Percentiles rank a stretch among this genome's conserved stretches.
Evolutionary conservation across 163 green algal species (phyloP).

Genomic region (Chlorella variabilis): DNA sequence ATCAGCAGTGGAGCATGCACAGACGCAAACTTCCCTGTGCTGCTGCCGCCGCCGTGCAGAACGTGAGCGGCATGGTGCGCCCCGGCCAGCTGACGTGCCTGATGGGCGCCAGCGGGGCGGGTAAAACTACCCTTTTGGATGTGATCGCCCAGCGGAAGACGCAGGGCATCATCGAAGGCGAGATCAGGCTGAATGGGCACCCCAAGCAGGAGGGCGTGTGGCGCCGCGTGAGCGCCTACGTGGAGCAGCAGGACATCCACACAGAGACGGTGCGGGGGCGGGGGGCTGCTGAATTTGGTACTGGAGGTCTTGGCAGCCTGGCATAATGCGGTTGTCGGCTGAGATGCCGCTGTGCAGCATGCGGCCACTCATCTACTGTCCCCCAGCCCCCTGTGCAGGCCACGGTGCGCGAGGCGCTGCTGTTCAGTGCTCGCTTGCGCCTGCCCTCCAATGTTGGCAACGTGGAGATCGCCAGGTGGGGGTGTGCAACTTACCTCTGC

Average conservation of each 20-base stretch:
- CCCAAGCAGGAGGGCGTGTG: slow-evolving; percentile 56
- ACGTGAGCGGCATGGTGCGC: slow-evolving; percentile 70
- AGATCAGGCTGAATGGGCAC: slow-evolving; percentile 69
- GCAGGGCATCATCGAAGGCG: slow-evolving; percentile 62
- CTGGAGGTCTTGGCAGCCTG: no score
- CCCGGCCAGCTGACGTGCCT: slow-evolving; percentile 76
- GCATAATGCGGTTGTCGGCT: no score
- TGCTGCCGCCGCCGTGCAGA: slow-evolving; percentile 58
- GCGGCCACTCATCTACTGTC: no score
- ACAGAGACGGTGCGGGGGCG: background rate
- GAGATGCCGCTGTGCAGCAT: no score
- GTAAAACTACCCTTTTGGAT: slow-evolving; percentile 86
- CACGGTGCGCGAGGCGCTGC: slow-evolving; percentile 76
- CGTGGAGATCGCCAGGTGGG: slow-evolving; percentile 49
- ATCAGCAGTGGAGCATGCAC: no score
- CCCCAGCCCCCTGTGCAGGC: slow-evolving; percentile 39
- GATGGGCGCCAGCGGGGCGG: slow-evolving; percentile 75
- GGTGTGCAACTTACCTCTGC: no score
- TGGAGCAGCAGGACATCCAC: slow-evolving; percentile 59
- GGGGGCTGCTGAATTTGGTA: no score
- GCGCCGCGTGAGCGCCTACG: slow-evolving; percentile 54
- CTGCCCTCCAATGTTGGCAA: slow-evolving; percentile 47
- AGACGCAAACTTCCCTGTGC: no score
- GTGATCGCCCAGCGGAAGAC: slow-evolving; percentile 74
- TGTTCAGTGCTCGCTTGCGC: slow-evolving; percentile 67